phyloP scores from a whole-genome alignment of 1,284 basidiomycete species.

The Xerocomus nothofagi region DNA sequence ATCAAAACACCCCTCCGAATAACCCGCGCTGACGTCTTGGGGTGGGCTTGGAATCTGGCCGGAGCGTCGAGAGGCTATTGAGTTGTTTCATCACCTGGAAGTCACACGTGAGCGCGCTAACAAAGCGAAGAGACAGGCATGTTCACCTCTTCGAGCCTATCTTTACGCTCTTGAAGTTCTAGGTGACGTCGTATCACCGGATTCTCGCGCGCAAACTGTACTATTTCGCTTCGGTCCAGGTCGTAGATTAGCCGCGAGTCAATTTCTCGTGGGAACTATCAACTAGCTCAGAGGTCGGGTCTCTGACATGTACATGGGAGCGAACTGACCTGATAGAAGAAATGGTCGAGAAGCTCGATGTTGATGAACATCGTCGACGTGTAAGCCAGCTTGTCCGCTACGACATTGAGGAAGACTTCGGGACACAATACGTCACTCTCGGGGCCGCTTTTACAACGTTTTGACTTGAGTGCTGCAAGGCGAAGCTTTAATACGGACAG shows the following conservation, averaged over 20 bases:
- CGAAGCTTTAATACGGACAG: conserved; percentile 84
- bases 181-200: conserved; percentile 83
- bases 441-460: conserved; percentile 85
- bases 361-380: conserved; percentile 99
- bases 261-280: conserved; percentile 93
- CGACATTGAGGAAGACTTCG: conserved; percentile 94
- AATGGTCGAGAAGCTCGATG: conserved; percentile 95
- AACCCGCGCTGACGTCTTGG: conserved; percentile 70
- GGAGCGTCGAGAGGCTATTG: conserved; percentile 80
- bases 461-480: conserved; percentile 80
- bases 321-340: conserved; percentile 87
- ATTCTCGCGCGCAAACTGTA: conserved; percentile 93
- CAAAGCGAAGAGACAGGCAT: background rate
- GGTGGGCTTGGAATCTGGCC: conserved; percentile 70
- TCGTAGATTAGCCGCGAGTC: conserved; percentile 94
- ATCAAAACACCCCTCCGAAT: conserved; percentile 65
- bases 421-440: conserved; percentile 90
- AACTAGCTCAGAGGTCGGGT: background rate
- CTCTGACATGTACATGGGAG: background rate
- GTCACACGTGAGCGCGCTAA: conserved; percentile 1
- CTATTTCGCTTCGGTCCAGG: conserved; percentile 82
- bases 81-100: conserved; percentile 85
- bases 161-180: conserved; percentile 96
- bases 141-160: conserved; percentile 91
- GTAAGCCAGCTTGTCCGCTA: conserved; percentile 95